Conservation (phyloP, 2,329 filamentous ascomycete species). For the Alternaria ventricosa region DNA sequence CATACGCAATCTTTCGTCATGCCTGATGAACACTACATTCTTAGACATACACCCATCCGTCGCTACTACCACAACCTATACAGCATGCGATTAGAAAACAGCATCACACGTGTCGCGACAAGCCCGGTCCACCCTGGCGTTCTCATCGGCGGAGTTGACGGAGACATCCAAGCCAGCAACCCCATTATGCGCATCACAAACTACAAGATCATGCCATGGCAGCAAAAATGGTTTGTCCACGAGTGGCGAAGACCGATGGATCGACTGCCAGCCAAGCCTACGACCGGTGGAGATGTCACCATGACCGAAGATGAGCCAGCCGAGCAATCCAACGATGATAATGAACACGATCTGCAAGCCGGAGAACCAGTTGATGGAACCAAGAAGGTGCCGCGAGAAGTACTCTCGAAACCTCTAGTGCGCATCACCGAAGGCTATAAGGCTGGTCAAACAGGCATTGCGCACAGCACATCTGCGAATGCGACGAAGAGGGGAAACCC, state of each 20-base stretch:
- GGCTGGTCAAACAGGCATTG: constrained; percentile 34
- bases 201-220: constrained; percentile 58
- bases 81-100: constrained; percentile 45
- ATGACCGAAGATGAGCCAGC: constrained; percentile 7
- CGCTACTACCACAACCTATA: constrained; percentile 58
- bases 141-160: constrained; percentile 60
- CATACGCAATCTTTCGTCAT: constrained; percentile 61
- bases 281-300: neutral
- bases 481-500: constrained; percentile 23
- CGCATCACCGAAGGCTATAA: constrained; percentile 54
- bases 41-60: constrained; percentile 58
- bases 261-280: constrained; percentile 7
- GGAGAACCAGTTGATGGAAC: neutral
- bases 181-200: constrained; percentile 59
- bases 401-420: constrained; percentile 32
- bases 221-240: constrained; percentile 65
- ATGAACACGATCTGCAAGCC: neutral
- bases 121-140: constrained; percentile 63
- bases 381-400: constrained; percentile 10
- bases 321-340: neutral
- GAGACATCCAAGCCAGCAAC: constrained; percentile 60
- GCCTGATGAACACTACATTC: constrained; percentile 61
- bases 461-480: constrained; percentile 17
- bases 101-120: constrained; percentile 53
- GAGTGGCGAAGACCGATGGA: constrained; percentile 57